These are phyloP conservation scores for Exidia glandulosa DNA, from an alignment of 768 basidiomycete genomes.

Conservation along the genomic window DNA sequence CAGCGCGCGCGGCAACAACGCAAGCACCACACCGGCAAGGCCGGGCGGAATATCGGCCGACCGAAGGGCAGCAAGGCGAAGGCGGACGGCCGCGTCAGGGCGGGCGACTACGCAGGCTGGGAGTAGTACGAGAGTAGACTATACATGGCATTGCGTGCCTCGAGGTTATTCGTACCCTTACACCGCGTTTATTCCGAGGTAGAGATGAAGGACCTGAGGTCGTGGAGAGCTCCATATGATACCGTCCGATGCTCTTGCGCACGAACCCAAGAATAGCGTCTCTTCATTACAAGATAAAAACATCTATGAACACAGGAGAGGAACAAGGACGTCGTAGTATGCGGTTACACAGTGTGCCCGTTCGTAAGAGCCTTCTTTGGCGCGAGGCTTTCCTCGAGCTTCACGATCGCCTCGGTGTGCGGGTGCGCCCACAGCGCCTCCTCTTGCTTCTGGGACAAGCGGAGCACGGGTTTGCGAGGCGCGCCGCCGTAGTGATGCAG, in stretches of 20 bases:
- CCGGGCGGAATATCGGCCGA: constrained; percentile 43
- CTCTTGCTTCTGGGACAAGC: constrained; percentile 44
- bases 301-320: too few species aligned
- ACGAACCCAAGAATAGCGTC: too few species aligned
- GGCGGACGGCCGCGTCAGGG: constrained; percentile 54
- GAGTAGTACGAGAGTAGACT: constrained; percentile 22
- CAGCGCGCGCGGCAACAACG: constrained; percentile 49
- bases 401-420: constrained; percentile 57
- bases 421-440: constrained; percentile 60
- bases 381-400: constrained; percentile 31
- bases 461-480: constrained; percentile 68
- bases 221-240: too few species aligned
- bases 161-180: too few species aligned
- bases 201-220: too few species aligned
- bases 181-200: too few species aligned
- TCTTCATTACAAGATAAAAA: too few species aligned
- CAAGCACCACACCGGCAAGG: constrained; percentile 71
- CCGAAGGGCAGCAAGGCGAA: constrained; percentile 80
- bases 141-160: too few species aligned
- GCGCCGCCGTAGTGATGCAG: constrained; percentile 71
- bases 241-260: too few species aligned
- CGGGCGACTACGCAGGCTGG: constrained; percentile 28
- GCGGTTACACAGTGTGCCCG: too few species aligned
- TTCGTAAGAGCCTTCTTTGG: too few species aligned
- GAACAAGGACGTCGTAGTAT: too few species aligned